Percentiles rank a stretch among this genome's conserved stretches.
Evolutionary conservation across 805 yeast species (phyloP).

Genomic region (Candida golubevii): DNA sequence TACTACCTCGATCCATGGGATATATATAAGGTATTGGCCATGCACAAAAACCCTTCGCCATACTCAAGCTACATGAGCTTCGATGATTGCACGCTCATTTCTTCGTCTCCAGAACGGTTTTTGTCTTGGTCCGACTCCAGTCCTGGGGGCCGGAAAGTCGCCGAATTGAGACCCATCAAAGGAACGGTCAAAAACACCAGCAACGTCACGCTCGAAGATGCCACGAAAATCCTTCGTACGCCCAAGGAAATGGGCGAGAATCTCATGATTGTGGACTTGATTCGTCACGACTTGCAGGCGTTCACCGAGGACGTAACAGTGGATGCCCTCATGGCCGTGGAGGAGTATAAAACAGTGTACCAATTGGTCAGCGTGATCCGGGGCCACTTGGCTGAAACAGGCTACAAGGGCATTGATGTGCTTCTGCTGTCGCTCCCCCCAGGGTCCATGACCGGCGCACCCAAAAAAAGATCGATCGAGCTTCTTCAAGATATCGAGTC

Average conservation of each 20-base stretch:
- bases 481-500: slow-evolving; percentile 59
- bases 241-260: slow-evolving; percentile 96
- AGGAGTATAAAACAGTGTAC: slow-evolving; percentile 85
- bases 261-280: slow-evolving; percentile 92
- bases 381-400: slow-evolving; percentile 45
- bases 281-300: slow-evolving; percentile 82
- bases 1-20: slow-evolving; percentile 61
- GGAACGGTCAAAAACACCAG: slow-evolving; percentile 81
- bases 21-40: slow-evolving; percentile 66
- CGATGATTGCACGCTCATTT: slow-evolving; percentile 58
- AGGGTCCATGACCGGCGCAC: slow-evolving; percentile 99
- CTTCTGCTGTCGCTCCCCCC: slow-evolving; percentile 83
- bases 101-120: slow-evolving; percentile 95
- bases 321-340: slow-evolving; percentile 80
- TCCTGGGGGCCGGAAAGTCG: slow-evolving; percentile 27
- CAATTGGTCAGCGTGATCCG: slow-evolving; percentile 88
- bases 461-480: slow-evolving; percentile 89
- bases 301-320: slow-evolving; percentile 65
- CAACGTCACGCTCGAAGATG: slow-evolving; percentile 51
- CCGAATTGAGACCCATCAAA: slow-evolving; percentile 91
- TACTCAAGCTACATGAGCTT: slow-evolving; percentile 79
- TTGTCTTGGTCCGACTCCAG: slow-evolving; percentile 59
- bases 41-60: slow-evolving; percentile 80
- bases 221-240: slow-evolving; percentile 61
- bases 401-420: slow-evolving; percentile 71